Evolutionary conservation across 345 rosid species (phyloP), one percentile per base, ranked within the genome.

Genomic region (Salix udensis): DNA sequence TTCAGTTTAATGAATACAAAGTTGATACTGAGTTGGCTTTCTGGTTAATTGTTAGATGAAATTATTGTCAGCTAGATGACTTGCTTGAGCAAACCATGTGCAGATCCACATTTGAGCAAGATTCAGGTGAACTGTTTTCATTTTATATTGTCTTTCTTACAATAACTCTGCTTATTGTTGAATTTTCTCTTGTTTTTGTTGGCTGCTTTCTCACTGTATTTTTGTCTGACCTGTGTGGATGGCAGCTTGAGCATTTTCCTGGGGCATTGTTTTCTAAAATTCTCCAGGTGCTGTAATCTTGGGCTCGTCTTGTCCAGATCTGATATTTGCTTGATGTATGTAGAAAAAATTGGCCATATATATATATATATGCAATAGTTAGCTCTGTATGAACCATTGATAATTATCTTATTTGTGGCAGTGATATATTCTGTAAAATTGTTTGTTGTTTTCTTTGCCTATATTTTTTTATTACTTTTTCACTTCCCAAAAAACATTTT

Each of bases 31-130:
- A 88, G 84, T 82, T 75, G 39, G 76, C 81, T 85, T 86, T 88
- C 81, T 88, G 88, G 83, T 86, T 87, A 80, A 74, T 84, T 90
- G 86, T 48, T 89, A 86, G 93, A 90, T 88, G 88, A 89, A 87
- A 71, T 39, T 80, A 78, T 84, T 85, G 78, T 86, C 90, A 80
- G 85, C 89, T 85, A 81, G 87, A 84, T 84, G 88, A 82, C 81
- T 84, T 93, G 90, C 87, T 86, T 85, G 85, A 88, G 89, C 88
- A 87, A 86, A 84, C 71, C 69, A 76, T 85, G 55, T 74, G 83
- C 89, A 83, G 87, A 80, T 77, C 84, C 65, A 68, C 84, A 42
- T 76, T 81, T 84, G 85, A 84, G 69, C 80, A 7, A 84, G 53
- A 71, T 74, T 85, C 87, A 88, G 90, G 92, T 85, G 92, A 88